Conservation (phyloP, 345 rosid species). For the Eucalyptus erythrocorys region DNA sequence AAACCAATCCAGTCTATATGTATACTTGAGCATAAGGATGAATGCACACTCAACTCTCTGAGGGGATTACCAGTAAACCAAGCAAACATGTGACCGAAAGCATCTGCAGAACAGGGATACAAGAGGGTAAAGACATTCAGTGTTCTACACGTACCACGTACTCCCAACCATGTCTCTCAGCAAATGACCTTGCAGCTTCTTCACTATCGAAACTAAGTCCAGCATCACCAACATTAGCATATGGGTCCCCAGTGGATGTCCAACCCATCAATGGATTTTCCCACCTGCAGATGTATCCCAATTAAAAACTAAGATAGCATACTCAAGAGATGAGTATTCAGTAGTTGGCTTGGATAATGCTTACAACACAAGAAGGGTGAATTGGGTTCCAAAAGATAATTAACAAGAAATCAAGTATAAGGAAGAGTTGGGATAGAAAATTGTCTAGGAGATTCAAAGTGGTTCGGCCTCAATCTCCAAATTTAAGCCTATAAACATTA, state of each 20-base stretch:
- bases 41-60: not conserved
- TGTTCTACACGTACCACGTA: slow-evolving; percentile 37
- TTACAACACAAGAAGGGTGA: not conserved
- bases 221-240: slow-evolving; percentile 94
- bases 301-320: not conserved
- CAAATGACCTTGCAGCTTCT: slow-evolving; percentile 78
- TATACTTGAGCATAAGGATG: not conserved
- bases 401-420: not conserved
- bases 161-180: slow-evolving; percentile 90
- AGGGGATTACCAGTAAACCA: not conserved
- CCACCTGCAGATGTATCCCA: slow-evolving; percentile 42
- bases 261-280: slow-evolving; percentile 99
- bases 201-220: slow-evolving; percentile 65
- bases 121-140: not conserved
- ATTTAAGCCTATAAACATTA: not conserved
- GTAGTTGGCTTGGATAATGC: not conserved
- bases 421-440: not conserved
- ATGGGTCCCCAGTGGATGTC: slow-evolving; percentile 99
- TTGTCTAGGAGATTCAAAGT: not conserved
- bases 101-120: not conserved
- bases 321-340: not conserved
- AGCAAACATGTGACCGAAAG: not conserved
- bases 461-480: not conserved
- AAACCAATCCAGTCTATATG: not conserved
- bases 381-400: not conserved